Evolutionary conservation across 2,329 filamentous ascomycete genomes (phyloP).

Genomic region (Trichoderma cornu-damae): DNA sequence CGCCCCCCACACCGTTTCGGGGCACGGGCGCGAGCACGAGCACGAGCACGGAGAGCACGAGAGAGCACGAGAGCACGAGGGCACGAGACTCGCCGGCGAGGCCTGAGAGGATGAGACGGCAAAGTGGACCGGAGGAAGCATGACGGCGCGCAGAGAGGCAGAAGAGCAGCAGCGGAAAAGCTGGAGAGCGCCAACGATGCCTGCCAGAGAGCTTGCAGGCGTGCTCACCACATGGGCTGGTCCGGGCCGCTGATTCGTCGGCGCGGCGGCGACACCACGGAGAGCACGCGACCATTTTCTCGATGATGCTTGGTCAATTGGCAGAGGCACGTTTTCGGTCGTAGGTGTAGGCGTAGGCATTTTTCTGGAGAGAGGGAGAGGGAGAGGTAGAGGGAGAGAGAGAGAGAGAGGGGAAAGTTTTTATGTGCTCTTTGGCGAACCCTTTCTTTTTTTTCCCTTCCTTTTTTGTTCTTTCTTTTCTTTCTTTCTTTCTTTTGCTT

Average conservation of each 20-base stretch:
- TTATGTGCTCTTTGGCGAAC: neutral
- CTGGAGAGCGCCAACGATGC: neutral
- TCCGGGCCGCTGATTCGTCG: constrained; percentile 33
- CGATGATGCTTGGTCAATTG: constrained; percentile 41
- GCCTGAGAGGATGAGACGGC: constrained; percentile 8
- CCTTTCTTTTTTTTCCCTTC: no score
- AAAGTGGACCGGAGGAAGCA: neutral
- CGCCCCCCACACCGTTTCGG: neutral
- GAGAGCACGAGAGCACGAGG: neutral
- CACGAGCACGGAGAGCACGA: neutral
- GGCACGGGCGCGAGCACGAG: neutral
- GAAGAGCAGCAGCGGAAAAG: neutral
- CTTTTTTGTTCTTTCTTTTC: no score
- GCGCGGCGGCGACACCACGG: constrained; percentile 18
- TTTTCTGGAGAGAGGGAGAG: neutral
- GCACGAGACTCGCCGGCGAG: constrained; percentile 16
- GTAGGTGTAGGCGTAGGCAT: neutral
- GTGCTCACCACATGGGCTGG: constrained; percentile 32
- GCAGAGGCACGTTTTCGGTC: constrained; percentile 9
- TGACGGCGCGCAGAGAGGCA: neutral
- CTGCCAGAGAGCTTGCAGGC: constrained; percentile 11
- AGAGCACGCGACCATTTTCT: constrained; percentile 42
- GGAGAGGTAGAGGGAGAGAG: neutral
- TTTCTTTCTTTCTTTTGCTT: neutral
- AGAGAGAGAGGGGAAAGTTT: neutral